These are phyloP conservation scores for Croton laevigatus DNA, from an alignment of 441 rosid genomes.

Conservation along the genomic window DNA sequence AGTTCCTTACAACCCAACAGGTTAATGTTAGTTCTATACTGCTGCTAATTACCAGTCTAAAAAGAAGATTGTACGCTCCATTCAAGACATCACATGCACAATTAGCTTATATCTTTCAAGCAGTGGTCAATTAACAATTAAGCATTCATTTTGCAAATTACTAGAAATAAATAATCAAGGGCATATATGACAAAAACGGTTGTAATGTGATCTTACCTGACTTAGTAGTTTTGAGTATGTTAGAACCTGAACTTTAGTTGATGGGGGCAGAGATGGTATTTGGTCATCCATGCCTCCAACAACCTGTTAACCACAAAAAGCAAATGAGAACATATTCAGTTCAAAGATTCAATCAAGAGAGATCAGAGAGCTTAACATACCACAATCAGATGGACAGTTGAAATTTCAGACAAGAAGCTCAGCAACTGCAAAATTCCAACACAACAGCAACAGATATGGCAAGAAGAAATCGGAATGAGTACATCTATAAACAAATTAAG, in stretches of 20 bases:
- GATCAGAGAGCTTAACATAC: slow-evolving; percentile 42
- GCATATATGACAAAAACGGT: slow-evolving; percentile 13
- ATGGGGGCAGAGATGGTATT: slow-evolving; percentile 77
- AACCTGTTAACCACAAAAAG: slow-evolving; percentile 53
- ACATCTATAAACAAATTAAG: slow-evolving; percentile 18
- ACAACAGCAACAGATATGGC: slow-evolving; percentile 8
- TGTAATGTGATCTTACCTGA: slow-evolving; percentile 63
- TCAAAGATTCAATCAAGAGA: slow-evolving; percentile 22
- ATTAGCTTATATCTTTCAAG: background rate
- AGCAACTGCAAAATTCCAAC: slow-evolving; percentile 59
- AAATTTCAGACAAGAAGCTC: slow-evolving; percentile 78
- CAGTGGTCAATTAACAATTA: background rate
- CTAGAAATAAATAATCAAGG: slow-evolving; percentile 11
- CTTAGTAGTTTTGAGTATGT: slow-evolving; percentile 72
- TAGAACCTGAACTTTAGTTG: slow-evolving; percentile 67
- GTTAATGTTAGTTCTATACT: background rate
- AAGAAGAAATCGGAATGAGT: slow-evolving; percentile 21
- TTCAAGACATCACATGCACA: background rate
- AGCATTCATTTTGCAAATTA: background rate
- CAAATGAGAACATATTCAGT: slow-evolving; percentile 16
- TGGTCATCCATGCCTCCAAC: slow-evolving; percentile 90
- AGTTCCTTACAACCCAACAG: background rate
- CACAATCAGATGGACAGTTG: slow-evolving; percentile 82
- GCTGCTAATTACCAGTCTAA: background rate
- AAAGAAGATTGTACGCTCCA: background rate